Base-by-base conservation (phyloP, 164 flowering plant genomes). In the Brasenia schreberi region DNA sequence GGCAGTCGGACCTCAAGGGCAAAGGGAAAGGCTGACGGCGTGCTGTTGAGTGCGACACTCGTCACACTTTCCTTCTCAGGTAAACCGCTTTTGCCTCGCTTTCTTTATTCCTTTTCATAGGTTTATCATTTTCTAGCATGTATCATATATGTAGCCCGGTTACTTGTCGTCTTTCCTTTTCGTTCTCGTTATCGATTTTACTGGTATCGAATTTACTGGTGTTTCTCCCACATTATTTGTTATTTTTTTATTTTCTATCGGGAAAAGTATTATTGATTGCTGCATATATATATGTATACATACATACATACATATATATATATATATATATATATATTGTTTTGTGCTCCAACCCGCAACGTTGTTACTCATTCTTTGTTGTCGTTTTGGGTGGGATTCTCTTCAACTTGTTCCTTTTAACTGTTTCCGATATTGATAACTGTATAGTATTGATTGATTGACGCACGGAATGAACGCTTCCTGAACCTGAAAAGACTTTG, bases 1-100 rank as follows among this genome's bases (percentile, higher is more conserved):
- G 85, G 71, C 85, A 80, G 43, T 9, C 56, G 12, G 87, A 82
- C 75, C 89, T 81, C 59, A 91, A 91, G 75, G 96, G 87, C 6
- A 87, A 91, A 79, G 82, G 79, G 53, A 90, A 86, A 78, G 82
- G 78, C 84, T 88, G 76, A 83, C 27, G 65, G 16, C 14, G 12
- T 49, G 56, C 16, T 14, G 16, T 9, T 49, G 16, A 49, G 10
- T 9, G 56, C 16, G 56, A 49, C 16, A 9, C 56, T 0, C 16
- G 5, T 14, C 16, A 9, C 56, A 9, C 56, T 49, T 49, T 49
- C 56, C 3, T 3, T 6, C 56, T 9, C 56, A 49, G 56, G 56
- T 49, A 49, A 9, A 49, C 56, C 56, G 56, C 2, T 49, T 14
- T 49, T 9, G 2, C 56, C 9, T 14, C 16, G 10, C 16, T 14